Evolutionary conservation across 306 rosid genomes (phyloP), one percentile per base, ranked within the genome.

Genomic region (Malus domestica): DNA sequence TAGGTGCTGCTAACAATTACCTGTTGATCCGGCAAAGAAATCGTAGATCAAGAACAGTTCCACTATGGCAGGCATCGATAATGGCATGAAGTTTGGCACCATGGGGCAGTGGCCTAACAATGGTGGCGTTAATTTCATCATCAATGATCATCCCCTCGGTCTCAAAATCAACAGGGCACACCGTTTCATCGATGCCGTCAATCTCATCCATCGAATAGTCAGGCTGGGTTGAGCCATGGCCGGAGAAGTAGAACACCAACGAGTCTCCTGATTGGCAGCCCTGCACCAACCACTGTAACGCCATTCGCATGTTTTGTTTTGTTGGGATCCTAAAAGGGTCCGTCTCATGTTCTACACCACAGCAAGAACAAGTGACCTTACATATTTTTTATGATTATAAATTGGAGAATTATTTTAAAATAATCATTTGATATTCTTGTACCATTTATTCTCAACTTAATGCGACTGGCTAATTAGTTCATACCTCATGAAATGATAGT

Each of bases 1-100:
- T 46, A 1, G 2, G 29, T 32, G 60, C 40, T 1, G 9, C 14
- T 22, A 18, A 15, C 51, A 44, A 77, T 64, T 14, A 89, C 93
- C 86, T 70, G 84, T 85, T 83, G 75, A 88, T 82, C 60, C 85
- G 83, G 79, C 88, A 90, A 72, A 90, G 67, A 16, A 83, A 87
- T 23, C 88, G 89, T 27, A 88, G 70, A 73, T 86, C 92, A 78
- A 90, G 96, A 42, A 85, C 30, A 3, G 90, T 90, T 6, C 92
- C 96, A 68, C 90, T 88, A 40, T 85, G 77, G 78, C 92, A 85
- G 1, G 96, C 83, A 68, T 90, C 96, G 6, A 88, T 11, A 25
- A 86, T 70, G 71, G 96, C 92, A 71, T 90, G 96, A 61, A 90
- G 96, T 30, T 81, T 86, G 30, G 86, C 85, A 49, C 87, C 92